Evolutionary conservation across 2,329 filamentous ascomycete species (phyloP).

Genomic region (Kalaharituber pfeilii): DNA sequence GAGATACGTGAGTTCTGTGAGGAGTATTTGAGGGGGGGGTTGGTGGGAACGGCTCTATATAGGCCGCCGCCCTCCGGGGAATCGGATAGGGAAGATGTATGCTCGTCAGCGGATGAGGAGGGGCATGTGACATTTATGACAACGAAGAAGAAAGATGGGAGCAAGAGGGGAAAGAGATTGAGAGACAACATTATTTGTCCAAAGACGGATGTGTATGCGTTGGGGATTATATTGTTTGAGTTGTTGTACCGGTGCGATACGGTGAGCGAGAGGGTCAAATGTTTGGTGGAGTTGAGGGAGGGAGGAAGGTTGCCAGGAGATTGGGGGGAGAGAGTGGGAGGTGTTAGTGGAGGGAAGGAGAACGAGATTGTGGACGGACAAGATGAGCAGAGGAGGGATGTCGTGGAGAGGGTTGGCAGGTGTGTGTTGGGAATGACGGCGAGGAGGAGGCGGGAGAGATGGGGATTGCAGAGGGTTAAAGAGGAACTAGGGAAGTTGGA

Average conservation of each 20-base stretch:
- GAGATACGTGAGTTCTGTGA: no score
- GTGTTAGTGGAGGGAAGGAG: no score
- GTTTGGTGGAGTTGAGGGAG: background rate
- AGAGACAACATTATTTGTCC: background rate
- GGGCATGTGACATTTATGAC: background rate
- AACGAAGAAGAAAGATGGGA: background rate
- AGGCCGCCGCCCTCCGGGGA: background rate
- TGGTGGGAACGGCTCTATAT: background rate
- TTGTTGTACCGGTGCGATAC: constrained; percentile 39
- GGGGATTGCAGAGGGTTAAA: background rate
- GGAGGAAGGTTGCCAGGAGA: background rate
- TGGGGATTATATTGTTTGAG: constrained; percentile 46
- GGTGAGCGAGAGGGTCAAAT: background rate
- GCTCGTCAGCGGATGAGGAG: background rate
- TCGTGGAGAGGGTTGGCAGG: background rate
- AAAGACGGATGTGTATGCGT: constrained; percentile 39
- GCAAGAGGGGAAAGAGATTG: background rate
- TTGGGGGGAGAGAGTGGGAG: background rate
- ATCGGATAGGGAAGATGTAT: background rate
- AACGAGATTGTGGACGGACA: no score
- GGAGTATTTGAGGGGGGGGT: background rate
- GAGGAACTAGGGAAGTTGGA: background rate
- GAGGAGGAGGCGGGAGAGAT: background rate
- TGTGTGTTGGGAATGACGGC: background rate
- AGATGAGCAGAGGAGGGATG: no score